Evolutionary conservation across 768 basidiomycete genomes (phyloP), one percentile per base, ranked within the genome.

Genomic region (Cystobasidium ongulense): DNA sequence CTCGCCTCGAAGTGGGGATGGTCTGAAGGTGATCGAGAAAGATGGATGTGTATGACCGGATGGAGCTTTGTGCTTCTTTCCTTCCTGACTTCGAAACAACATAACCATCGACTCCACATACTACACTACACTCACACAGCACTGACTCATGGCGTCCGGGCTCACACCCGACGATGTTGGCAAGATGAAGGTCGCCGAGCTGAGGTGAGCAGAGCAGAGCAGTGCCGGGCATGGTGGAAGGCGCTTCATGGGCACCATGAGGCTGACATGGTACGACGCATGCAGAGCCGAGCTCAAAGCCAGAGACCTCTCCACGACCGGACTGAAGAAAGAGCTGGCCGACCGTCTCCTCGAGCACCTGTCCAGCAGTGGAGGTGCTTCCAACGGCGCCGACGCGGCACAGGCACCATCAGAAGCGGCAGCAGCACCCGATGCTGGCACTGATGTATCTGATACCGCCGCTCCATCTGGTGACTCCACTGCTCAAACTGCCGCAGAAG

Each of bases 291-390:
- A 65, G n/a, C 72, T 75, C 21, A 35, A 35, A 25, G 63, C 61
- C 1, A 54, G 75, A 27, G 75, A 70, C 62, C 36, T 75, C 1
- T 36, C 74, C 8, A 75, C 74, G 21, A 66, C 33, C 4, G 75
- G 75, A 31, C 72, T 75, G 39, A 75, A 75, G 54, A 66, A 64
- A n/a, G 75, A 75, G 36, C 74, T 75, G 23, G 50, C 63, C 13
- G 74, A 74, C n/a, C 35, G 74, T 21, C 65, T 75, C 17, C 15
- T 27, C 5, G 74, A 72, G 61, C 1, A 2, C 38, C 1, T 71
- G 21, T 35, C 31, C 23, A 66, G 72, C 3, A 29, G 63, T 7
- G 63, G 11, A 29, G 35, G 8, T 46, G 43, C 43, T 11, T 35
- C 25, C 25, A 23, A 29, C 10, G 46, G 27, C 18, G 46, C 43